Evolutionary conservation across 2,329 filamentous ascomycete genomes (phyloP), one percentile per base, ranked within the genome.

Genomic region (Aspergillus caelatus): DNA sequence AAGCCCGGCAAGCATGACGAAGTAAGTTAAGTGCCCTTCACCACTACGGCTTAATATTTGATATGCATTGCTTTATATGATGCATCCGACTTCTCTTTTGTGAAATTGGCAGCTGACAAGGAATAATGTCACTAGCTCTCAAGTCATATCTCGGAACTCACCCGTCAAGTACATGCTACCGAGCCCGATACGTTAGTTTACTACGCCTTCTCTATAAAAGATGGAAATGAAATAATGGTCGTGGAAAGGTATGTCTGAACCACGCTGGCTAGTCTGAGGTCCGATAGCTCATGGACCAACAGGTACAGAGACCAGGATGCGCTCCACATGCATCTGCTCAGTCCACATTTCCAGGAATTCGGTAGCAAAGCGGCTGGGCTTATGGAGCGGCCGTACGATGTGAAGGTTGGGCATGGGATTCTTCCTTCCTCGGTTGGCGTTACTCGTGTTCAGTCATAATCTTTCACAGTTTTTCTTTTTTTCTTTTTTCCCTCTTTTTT

Each of bases 1-100:
- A 72, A 76, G 67, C 67, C 74, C 3, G 74, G 69, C 52, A 75
- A 77, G 39, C 66, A 71, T 10, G 70, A 75, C 34, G 75, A 76
- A 62, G 75, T 77, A 11, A 59, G 68, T 58, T 23, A 14, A 34
- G 16, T 7, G 32, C 28, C 16, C 34, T 36, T 16, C 34, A 16
- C 34, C 34, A 16, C 50, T 28, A 34, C 39, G 19, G 16, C 16
- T 9, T 41, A 41, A 41, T 7, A 41, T 19, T 19, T n/a, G 16
- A 3, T 41, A 41, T n/a, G 39, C 14, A 41, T 10, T 36, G 34
- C 14, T 36, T 8, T 50, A 19, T 8, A 50, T 28, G 4, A 11
- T 43, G 19, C 5, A 4, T 12, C 21, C 4, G n/a, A 46, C 6
- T 46, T 46, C 11, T 23, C 5, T 10, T 6, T 2, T 19, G 4